These are phyloP conservation scores for Blumeria hordei DNA, from an alignment of 2,329 filamentous ascomycete genomes.

Conservation along the genomic window DNA sequence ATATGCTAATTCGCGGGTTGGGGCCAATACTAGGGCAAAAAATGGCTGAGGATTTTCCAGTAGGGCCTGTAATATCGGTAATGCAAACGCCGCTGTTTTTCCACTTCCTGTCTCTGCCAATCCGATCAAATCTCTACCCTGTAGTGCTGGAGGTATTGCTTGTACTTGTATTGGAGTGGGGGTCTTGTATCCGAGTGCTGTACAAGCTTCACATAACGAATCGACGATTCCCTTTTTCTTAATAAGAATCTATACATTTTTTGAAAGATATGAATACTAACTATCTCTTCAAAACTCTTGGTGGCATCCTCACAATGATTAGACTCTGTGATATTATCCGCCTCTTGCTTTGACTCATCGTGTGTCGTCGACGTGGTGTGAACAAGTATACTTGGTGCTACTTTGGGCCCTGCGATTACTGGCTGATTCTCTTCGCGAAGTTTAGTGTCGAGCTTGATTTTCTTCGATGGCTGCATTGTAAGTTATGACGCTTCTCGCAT, in stretches of 20 bases:
- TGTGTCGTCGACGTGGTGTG: no score
- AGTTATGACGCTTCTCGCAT: no score
- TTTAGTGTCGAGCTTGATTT: no score
- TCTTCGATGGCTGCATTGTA: no score
- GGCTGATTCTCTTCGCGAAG: no score
- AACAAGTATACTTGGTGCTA: no score
- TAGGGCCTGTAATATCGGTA: slow-evolving; percentile 77
- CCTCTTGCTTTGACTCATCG: neutral
- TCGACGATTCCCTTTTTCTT: slow-evolving; percentile 48
- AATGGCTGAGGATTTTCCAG: slow-evolving; percentile 69
- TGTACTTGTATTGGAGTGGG: slow-evolving; percentile 78
- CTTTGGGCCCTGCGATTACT: no score
- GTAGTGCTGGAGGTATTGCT: slow-evolving; percentile 57
- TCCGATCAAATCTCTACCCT: slow-evolving; percentile 71
- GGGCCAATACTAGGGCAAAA: slow-evolving; percentile 76
- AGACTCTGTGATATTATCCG: slow-evolving; percentile 8
- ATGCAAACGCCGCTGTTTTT: slow-evolving; percentile 84
- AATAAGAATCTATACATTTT: neutral
- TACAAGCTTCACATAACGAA: slow-evolving; percentile 71
- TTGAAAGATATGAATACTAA: slow-evolving; percentile 6
- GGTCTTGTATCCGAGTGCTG: slow-evolving; percentile 53
- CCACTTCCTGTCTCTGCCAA: slow-evolving; percentile 87
- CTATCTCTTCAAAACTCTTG: slow-evolving; percentile 26
- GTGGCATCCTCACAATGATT: slow-evolving; percentile 6
- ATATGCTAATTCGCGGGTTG: slow-evolving; percentile 76